phyloP scores from a whole-genome alignment of 805 yeast species.

The Millerago galiae region DNA sequence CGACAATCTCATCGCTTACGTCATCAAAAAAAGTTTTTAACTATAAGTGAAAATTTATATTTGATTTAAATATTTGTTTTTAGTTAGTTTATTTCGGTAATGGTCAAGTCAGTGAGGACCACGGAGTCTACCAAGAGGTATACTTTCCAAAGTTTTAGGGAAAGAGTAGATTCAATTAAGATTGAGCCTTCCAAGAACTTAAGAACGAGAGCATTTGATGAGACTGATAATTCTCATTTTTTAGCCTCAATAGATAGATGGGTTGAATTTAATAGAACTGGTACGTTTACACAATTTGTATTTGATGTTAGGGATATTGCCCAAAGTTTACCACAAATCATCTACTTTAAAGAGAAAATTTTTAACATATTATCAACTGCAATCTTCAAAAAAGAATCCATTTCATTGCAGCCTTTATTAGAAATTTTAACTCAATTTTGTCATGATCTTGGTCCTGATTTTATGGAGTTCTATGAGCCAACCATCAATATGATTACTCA shows the following conservation, averaged over 20 bases:
- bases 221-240: constrained; percentile 73
- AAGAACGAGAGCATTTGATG: constrained; percentile 55
- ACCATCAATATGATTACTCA: constrained; percentile 46
- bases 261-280: constrained; percentile 79
- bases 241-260: constrained; percentile 76
- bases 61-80: not conserved
- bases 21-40: not conserved
- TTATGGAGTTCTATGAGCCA: constrained; percentile 57
- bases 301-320: constrained; percentile 46
- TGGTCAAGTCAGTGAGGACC: constrained; percentile 19
- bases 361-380: constrained; percentile 44
- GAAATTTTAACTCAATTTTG: constrained; percentile 81
- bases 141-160: constrained; percentile 71
- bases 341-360: constrained; percentile 63
- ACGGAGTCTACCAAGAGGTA: constrained; percentile 52
- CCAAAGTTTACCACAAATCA: constrained; percentile 73
- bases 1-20: constrained; percentile 6
- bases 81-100: not conserved
- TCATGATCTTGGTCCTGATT: constrained; percentile 90
- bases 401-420: constrained; percentile 72
- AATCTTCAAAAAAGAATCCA: constrained; percentile 51
- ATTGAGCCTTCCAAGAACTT: constrained; percentile 67
- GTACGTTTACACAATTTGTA: constrained; percentile 57
- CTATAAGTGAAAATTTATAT: not conserved
- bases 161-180: constrained; percentile 74